Base-by-base conservation (phyloP, 2,329 filamentous ascomycete genomes). In the Ophiostoma angusticollis region DNA sequence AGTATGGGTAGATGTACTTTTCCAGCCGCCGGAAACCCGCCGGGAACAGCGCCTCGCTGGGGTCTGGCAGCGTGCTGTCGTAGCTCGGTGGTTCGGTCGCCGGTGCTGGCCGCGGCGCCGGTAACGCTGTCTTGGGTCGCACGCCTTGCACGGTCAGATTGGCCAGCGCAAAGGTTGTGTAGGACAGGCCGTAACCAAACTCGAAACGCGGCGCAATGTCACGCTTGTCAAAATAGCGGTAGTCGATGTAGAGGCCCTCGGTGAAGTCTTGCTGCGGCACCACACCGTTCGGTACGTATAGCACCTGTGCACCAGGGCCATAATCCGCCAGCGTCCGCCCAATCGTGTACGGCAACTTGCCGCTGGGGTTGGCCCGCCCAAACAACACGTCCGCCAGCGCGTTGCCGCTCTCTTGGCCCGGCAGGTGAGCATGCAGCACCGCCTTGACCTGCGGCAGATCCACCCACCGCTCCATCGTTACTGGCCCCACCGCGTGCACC, bases 331-430 rank as follows among this genome's bases (percentile, higher is more conserved):
- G 65, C 1, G 66, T 67, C 53, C 78, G 82, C 7, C 82, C 85
- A 31, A 94, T 80, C 0, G 85, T 93, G 58, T 93, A 95, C 0
- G 87, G 87, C 2, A 95, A 63, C 40, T 81, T 79, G n/a, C 87
- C 86, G 36, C 75, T 84, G 1, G 68, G 68, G 17, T 85, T 89
- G 13, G 78, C 68, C 18, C 80, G 70, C 6, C 86, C 87, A 42
- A 89, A 84, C 2, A 94, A 62, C 1, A 94, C 68, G 48, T 93
- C 83, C 2, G 74, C 73, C 6, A 95, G 67, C 0, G 86, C 84
- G 45, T 83, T 80, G 8, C 87, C 87, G 30, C 81, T 86, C 55
- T 94, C 86, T 54, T 93, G 78, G 1, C 86, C 85, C 0, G 87
- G 87, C 1, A 94, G 65, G 50, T 93, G 83, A n/a, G 84, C 84